A percentile compares a stretch with the other conserved stretches of the same genome.
Conservation (phyloP, 1,284 basidiomycete genomes). For the Ganoderma boninense region DNA sequence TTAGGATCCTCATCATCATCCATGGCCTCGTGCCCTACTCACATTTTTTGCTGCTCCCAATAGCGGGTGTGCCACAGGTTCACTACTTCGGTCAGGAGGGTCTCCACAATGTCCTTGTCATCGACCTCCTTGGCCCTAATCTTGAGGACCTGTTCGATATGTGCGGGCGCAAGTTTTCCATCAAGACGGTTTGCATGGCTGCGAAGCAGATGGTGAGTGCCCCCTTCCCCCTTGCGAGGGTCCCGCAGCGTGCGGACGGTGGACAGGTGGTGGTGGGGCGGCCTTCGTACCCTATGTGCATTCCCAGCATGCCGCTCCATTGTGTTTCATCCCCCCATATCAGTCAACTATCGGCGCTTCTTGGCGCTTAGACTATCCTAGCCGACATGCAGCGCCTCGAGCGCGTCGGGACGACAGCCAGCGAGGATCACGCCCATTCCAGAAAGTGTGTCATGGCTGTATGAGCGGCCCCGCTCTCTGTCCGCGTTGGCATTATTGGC, state of each 20-base stretch:
- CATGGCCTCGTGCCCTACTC: slow-evolving; percentile 7
- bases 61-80: slow-evolving; percentile 95
- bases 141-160: slow-evolving; percentile 98
- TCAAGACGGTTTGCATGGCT: slow-evolving; percentile 99
- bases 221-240: neutral
- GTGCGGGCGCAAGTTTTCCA: slow-evolving; percentile 96
- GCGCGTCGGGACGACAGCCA: slow-evolving; percentile 11
- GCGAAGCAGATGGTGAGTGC: slow-evolving; percentile 95
- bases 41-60: neutral
- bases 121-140: slow-evolving; percentile 96
- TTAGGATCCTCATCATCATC: slow-evolving; percentile 7
- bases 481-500: neutral
- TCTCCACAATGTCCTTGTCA: slow-evolving; percentile 96
- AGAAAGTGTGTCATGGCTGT: neutral
- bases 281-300: slow-evolving; percentile 10
- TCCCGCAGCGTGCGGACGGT: slow-evolving; percentile 2
- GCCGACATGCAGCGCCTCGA: slow-evolving; percentile 25
- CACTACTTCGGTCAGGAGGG: slow-evolving; percentile 99
- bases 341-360: slow-evolving; percentile 21
- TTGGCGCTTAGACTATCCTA: slow-evolving; percentile 21
- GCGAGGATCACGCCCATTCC: neutral
- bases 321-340: slow-evolving; percentile 24
- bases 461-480: neutral
- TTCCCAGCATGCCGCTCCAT: slow-evolving; percentile 17
- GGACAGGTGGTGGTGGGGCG: slow-evolving; percentile 10